Conservation (phyloP, 1,139 yeast species). For the Candida sanyaensis region DNA sequence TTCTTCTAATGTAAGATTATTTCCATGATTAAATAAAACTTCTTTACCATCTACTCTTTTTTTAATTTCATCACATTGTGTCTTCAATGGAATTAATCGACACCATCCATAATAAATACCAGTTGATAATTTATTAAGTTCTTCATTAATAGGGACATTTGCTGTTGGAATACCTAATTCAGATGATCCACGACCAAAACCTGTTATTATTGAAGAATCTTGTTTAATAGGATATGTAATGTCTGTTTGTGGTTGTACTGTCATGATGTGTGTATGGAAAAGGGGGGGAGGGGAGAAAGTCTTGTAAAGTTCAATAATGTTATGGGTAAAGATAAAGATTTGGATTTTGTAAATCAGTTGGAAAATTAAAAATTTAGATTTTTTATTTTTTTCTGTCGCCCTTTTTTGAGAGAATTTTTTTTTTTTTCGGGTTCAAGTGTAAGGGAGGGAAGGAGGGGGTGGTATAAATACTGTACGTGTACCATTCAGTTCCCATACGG, state of each 20-base stretch:
- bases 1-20: slow-evolving; percentile 36
- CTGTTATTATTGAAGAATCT: slow-evolving; percentile 65
- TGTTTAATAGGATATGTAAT: slow-evolving; percentile 58
- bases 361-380: too few relatives aligned
- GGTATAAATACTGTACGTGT: too few relatives aligned
- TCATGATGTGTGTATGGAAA: background rate
- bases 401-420: background rate
- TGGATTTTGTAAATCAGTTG: background rate
- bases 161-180: slow-evolving; percentile 97
- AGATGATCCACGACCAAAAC: slow-evolving; percentile 94
- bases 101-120: slow-evolving; percentile 96
- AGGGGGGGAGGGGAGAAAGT: too few relatives aligned
- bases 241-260: slow-evolving; percentile 30
- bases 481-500: too few relatives aligned
- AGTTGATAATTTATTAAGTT: slow-evolving; percentile 53
- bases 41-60: slow-evolving; percentile 40
- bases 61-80: slow-evolving; percentile 12
- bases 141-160: slow-evolving; percentile 67
- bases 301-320: too few relatives aligned
- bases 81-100: slow-evolving; percentile 29
- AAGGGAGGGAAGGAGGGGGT: too few relatives aligned
- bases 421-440: background rate
- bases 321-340: too few relatives aligned
- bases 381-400: background rate
- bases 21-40: slow-evolving; percentile 65